Base-by-base conservation (phyloP, 148 eudicot genomes). In the Pharnaceum exiguum region DNA sequence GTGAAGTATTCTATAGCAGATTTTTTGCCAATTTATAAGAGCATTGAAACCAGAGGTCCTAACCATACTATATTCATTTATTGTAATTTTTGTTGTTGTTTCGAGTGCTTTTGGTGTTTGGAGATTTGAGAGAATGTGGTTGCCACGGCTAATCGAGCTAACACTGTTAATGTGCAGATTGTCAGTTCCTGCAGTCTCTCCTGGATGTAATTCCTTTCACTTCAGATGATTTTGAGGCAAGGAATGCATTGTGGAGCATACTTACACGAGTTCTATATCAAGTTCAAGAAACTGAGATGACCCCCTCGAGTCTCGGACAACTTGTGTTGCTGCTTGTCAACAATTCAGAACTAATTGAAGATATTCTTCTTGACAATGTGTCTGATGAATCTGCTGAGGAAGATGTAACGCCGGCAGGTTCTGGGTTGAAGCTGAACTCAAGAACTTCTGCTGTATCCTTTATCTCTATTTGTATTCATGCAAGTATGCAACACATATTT, bases 171-270 rank as follows among this genome's bases (percentile, higher is more conserved):
- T 61, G 32, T 63, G 69, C 79, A 89, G 96, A 89, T 72, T 29
- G 65, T 21, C 53, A 71, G 31, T 78, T 89, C 75, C 58, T 87
- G 67, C 82, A 79, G 88, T 81, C 86, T 57, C 75, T 91, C 36
- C 72, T 88, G 16, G 94, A 81, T 43, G 66, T 91, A 47, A 72
- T 85, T 46, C 83, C 90, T 43, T 76, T 79, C 66, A 82, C 95
- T 63, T 93, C 96, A 39, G 89, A 79, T 60, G 99, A 93, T 60
- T 42, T 58, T 7, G 99, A 83, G 73, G 96, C 95, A 26, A 72
- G 78, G 67, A 76, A 75, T 69, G 99, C 96, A 57, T 68, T 93
- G 69, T 93, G 99, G 96, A 89, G 85, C 69, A 60, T 80, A 36
- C 66, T 85, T 56, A 70, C 83, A 15, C 71, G 89, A 66, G 66